phyloP scores from a whole-genome alignment of 2,329 filamentous ascomycete genomes.

The Fusarium caatingaense region DNA sequence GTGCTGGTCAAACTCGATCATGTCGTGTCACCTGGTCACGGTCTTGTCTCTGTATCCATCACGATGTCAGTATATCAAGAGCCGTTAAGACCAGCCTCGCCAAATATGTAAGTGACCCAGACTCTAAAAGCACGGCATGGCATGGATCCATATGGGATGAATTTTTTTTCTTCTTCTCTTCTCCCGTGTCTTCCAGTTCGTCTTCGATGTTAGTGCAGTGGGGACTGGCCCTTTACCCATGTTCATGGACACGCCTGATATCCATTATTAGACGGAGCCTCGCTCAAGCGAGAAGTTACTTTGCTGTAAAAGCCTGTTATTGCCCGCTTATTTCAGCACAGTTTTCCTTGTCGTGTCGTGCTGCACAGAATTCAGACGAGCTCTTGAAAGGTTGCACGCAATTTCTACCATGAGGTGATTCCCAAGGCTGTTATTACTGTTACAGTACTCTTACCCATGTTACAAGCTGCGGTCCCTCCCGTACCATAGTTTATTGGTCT shows the following conservation, averaged over 20 bases:
- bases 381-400: neutral
- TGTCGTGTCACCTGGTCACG: constrained; percentile 16
- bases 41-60: constrained; percentile 4
- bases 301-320: neutral
- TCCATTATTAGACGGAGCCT: constrained; percentile 16
- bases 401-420: neutral
- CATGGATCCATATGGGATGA: constrained; percentile 5
- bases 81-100: neutral
- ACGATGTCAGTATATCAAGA: neutral
- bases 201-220: constrained; percentile 32
- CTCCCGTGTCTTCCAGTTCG: constrained; percentile 28
- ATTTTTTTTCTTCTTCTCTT: constrained; percentile 31
- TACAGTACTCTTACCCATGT: neutral
- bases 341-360: neutral
- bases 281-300: constrained; percentile 5
- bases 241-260: constrained; percentile 5
- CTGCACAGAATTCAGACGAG: neutral
- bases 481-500: constrained; percentile 19
- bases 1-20: constrained; percentile 4
- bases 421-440: neutral
- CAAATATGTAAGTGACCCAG: neutral
- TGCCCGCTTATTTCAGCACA: constrained; percentile 9
- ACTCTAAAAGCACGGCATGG: constrained; percentile 9
- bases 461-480: constrained; percentile 32
- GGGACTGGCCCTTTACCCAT: constrained; percentile 15